phyloP scores from a whole-genome alignment of 2,329 filamentous ascomycete genomes.

The Fusarium beomiforme region DNA sequence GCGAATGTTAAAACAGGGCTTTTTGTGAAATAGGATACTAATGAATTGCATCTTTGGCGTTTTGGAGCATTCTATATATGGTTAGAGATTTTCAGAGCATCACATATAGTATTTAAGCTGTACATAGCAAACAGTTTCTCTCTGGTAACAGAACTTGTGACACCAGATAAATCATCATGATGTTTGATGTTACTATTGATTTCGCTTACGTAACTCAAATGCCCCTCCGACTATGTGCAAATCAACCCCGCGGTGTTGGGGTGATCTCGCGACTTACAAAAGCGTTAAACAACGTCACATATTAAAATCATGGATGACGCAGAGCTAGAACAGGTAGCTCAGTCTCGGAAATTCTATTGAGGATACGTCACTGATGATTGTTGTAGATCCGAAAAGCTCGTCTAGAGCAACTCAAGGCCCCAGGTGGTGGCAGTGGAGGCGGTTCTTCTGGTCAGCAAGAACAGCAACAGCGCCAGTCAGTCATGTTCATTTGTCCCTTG shows the following conservation, averaged over 20 bases:
- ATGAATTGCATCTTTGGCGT: conserved; percentile 17
- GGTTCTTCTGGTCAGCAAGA: conserved; percentile 56
- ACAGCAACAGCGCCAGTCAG: conserved; percentile 67
- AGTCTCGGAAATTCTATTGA: too few species aligned
- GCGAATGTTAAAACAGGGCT: not conserved
- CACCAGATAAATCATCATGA: not conserved
- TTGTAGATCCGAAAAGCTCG: conserved; percentile 87
- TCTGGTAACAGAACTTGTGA: not conserved
- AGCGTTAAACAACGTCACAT: conserved; percentile 9
- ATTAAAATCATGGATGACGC: conserved; percentile 54
- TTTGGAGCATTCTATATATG: not conserved
- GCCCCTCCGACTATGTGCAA: conserved; percentile 38
- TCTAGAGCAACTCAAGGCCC: conserved; percentile 89
- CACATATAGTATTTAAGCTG: not conserved
- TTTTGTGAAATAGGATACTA: not conserved
- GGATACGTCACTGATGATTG: not conserved
- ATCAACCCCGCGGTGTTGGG: conserved; percentile 32
- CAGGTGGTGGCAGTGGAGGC: conserved; percentile 63
- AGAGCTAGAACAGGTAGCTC: conserved; percentile 54
- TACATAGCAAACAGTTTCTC: not conserved
- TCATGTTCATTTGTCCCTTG: not conserved
- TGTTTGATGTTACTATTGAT: not conserved
- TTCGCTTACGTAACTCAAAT: conserved; percentile 26
- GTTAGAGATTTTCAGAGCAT: not conserved
- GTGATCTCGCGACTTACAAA: conserved; percentile 32